Evolutionary conservation across 2,329 filamentous ascomycete species (phyloP), one percentile per base, ranked within the genome.

Genomic region (Fusarium sp.): DNA sequence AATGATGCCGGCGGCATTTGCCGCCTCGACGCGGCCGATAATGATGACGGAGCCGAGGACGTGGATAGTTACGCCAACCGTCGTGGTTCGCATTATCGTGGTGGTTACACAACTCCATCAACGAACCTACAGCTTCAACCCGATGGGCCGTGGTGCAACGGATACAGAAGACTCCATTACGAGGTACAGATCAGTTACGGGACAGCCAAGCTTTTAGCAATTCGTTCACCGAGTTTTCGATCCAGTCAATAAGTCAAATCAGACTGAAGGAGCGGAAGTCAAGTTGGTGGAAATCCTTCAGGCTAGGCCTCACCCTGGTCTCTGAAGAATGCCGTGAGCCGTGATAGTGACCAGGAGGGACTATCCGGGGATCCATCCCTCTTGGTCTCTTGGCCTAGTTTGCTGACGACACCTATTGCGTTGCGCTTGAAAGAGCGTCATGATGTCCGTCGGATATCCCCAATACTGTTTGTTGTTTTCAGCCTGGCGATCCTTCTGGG

Each of bases 41-140:
- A 20, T 53, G 40, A 57, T 49, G 36, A 36, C 14, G 18, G 53
- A 56, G 51, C 27, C 34, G 42, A 58, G 27, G 44, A 46, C 33
- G 42, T 27, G 55, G 34, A 31, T 53, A 23, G 29, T 53, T 49
- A n/a, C 11, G 16, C 55, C 58, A n/a, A n/a, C 20, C 54, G 27
- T 58, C 49, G 29, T 16, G 11, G 33, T 58, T 70, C 51, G 14
- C 10, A 53, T 56, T 58, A 33, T 50, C 38, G 36, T 31, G 29
- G 44, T 44, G 27, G 64, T 68, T 68, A 34, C 34, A 58, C 67
- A 51, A 49, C 50, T 18, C 18, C 34, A 6, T 61, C 44, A 25
- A 38, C 16, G 18, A 54, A 31, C 23, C 49, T 58, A 16, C 25
- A 36, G 59, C 60, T 64, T 51, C 56, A 70, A 61, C 55, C 46